Percentiles rank a stretch among this genome's conserved stretches.
Conservation (phyloP, 2,329 filamentous ascomycete species). For the Ophiocordyceps unilateralis region DNA sequence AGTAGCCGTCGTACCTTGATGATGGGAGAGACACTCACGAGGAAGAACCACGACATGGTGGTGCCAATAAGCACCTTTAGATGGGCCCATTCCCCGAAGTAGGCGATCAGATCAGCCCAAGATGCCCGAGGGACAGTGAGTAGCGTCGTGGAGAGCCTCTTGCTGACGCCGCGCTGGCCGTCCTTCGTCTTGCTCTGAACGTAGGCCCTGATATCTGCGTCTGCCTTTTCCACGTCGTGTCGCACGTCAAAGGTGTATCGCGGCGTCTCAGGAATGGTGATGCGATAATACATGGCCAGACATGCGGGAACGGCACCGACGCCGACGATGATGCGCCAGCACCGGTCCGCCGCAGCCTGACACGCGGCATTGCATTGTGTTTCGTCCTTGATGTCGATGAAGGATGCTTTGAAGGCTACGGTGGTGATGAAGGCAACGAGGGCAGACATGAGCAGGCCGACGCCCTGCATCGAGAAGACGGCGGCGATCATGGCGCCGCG, state of each 20-base stretch:
- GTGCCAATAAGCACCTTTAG: conserved; percentile 58
- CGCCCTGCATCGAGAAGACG: conserved; percentile 72
- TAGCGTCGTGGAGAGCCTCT: conserved; percentile 31
- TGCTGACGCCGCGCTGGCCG: conserved; percentile 29
- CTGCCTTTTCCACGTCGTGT: conserved; percentile 58
- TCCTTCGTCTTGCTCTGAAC: conserved; percentile 31
- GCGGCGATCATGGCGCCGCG: conserved; percentile 69
- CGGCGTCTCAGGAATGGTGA: conserved; percentile 74
- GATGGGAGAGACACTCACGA: conserved; percentile 22
- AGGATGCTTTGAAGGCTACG: conserved; percentile 40
- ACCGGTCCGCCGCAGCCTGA: conserved; percentile 55
- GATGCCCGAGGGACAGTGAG: conserved; percentile 52
- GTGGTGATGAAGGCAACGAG: conserved; percentile 55
- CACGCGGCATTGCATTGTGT: conserved; percentile 42
- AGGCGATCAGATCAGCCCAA: conserved; percentile 46
- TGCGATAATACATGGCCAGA: conserved; percentile 68
- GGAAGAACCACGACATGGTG: conserved; percentile 66
- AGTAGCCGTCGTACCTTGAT: background rate
- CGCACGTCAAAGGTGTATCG: conserved; percentile 70
- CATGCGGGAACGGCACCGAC: conserved; percentile 63
- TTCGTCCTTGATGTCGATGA: conserved; percentile 22
- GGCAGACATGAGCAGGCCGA: conserved; percentile 60
- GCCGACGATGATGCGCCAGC: conserved; percentile 69
- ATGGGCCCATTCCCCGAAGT: conserved; percentile 55
- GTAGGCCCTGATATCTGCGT: conserved; percentile 51